Base-by-base conservation (phyloP, 768 basidiomycete genomes). In the Tricholoma sp. region DNA sequence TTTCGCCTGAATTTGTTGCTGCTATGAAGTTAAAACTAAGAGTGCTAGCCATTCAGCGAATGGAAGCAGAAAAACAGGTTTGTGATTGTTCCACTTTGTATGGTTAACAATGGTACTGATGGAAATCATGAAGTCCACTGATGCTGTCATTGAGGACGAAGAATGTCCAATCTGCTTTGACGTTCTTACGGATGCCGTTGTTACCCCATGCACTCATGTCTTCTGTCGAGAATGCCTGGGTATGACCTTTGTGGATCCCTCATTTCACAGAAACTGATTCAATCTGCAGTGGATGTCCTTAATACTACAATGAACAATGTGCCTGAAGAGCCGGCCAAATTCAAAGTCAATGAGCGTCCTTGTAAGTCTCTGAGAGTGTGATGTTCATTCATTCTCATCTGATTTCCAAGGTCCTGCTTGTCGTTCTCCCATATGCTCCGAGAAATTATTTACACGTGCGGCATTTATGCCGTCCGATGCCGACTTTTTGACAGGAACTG, bases 91-190 rank as follows among this genome's bases (percentile, higher is more conserved):
- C 54, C 8, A 18, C 28, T 29, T 15, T 20, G 37, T 50, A 56
- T 32, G 41, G 17, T 15, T 8, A 20, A 2, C 24, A 42, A 15
- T 24, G 4, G 24, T 18, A 31, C 48, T 37, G 17, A 34, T 53
- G 15, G 37, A 15, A 37, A 33, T 41, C 10, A 8, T 33, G 2
- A 58, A 85, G 81, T 80, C 79, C 15, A 60, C 61, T 1, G 74
- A 81, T 59, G 76, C 78, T 7, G 73, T 74, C 12, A 73, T 74
- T 1, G 78, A 81, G 20, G 74, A 76, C 9, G 82, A 84, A 42
- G 83, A 85, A 55, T 91, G 89, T 60, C 77, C 85, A 0, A 80
- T 91, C 54, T 89, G 88, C 65, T 80, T 79, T 57, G 88, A 89
- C 55, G 66, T 68, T 3, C 73, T 81, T 63, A 77, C 74, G 1